Evolutionary conservation across 495 filamentous ascomycete species (phyloP), one percentile per base, ranked within the genome.

Genomic region (Friedmanniomyces endolithicus): DNA sequence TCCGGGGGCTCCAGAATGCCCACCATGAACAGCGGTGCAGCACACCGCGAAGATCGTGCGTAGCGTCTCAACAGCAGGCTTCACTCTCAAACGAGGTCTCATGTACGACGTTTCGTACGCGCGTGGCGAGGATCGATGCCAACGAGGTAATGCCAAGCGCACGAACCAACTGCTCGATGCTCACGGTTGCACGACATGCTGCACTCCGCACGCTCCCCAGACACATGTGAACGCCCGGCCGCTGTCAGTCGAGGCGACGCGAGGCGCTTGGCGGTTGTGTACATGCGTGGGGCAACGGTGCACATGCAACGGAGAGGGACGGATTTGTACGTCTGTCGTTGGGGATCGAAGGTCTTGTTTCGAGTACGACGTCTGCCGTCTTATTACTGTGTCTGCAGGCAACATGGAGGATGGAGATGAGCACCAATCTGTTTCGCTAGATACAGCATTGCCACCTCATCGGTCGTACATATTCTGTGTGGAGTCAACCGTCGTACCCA

Each of bases 141-240:
- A 31, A 31, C 27, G 27, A 31, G 27, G 9, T 9, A 9, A 9
- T 9, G 27, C 4, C 27, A 31, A 31, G 9, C 9, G 4, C 27
- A 31, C 27, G 27, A 31, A 9, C 27, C 9, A 9, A 31, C 27
- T 31, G 4, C 9, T 31, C 27, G 9, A 4, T 9, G 9, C 4
- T 31, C 27, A 9, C 9, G 27, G 37, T 41, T 14, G 37, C 37
- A 41, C 17, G 17, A 47, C 39, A 41, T 41, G 16, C 11, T 47
- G 44, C 44, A 47, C 44, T 47, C 44, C 44, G 44, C 44, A 47
- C 44, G 23, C 24, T 41, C 44, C 24, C 44, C 44, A 47, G 37
- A 4, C 16, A 14, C 37, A 41, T 19, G n/a, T n/a, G 37, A 41
- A 19, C 37, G 37, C 37, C 17, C 2, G 14, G 3, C 16, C 37